A percentile compares a stretch with the other conserved stretches of the same genome.
Evolutionary conservation across 2,329 filamentous ascomycete genomes (phyloP).

Genomic region (Microdochium trichocladiopsis): DNA sequence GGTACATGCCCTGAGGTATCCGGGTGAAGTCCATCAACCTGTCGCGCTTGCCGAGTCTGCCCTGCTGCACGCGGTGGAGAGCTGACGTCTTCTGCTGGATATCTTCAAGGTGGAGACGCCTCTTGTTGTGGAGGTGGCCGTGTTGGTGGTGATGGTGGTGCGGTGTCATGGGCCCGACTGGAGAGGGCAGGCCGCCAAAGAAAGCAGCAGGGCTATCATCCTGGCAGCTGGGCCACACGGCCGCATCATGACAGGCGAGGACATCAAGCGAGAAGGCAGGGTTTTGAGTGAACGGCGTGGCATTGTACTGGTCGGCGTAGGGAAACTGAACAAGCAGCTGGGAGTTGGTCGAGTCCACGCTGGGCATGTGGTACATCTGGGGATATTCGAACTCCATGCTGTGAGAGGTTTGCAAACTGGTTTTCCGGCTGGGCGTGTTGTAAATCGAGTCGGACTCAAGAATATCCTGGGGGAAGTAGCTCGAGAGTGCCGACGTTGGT

Average conservation of each 20-base stretch:
- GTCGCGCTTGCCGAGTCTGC: constrained; percentile 8
- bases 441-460: constrained; percentile 9
- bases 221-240: constrained; percentile 1
- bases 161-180: background rate
- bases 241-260: constrained; percentile 8
- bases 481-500: constrained; percentile 18
- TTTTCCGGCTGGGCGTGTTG: constrained; percentile 13
- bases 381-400: constrained; percentile 15
- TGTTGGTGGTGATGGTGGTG: background rate
- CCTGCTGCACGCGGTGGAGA: constrained; percentile 31
- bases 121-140: constrained; percentile 2
- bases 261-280: background rate
- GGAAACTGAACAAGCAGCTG: constrained; percentile 9
- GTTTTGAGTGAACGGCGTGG: constrained; percentile 9
- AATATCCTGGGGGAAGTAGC: constrained; percentile 18
- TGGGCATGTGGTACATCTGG: constrained; percentile 10
- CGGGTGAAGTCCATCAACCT: constrained; percentile 6
- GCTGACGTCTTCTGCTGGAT: constrained; percentile 35
- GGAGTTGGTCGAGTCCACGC: constrained; percentile 8
- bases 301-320: constrained; percentile 11
- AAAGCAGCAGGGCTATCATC: background rate
- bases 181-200: background rate
- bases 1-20: constrained; percentile 19
- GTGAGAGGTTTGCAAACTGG: constrained; percentile 9
- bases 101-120: constrained; percentile 30